Conservation (phyloP, 148 eudicot genomes). For the Chenopodium formosanum region DNA sequence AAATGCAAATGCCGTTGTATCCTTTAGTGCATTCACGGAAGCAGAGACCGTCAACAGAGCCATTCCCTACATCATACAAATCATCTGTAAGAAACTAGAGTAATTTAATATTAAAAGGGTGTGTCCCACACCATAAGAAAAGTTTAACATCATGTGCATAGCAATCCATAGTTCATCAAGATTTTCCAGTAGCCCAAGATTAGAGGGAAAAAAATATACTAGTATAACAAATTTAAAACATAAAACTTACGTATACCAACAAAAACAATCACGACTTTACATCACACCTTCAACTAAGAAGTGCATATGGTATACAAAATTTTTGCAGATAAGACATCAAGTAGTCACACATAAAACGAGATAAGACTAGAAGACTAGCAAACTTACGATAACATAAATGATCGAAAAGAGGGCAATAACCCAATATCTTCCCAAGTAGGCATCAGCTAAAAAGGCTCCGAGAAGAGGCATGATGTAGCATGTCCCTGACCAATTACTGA, state of each 20-base stretch:
- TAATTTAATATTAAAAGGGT: too few relatives aligned
- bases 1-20: slow-evolving; percentile 26
- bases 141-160: background rate
- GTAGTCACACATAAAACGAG: background rate
- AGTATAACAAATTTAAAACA: too few relatives aligned
- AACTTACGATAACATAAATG: slow-evolving; percentile 60
- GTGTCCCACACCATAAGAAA: background rate
- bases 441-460: slow-evolving; percentile 76
- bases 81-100: background rate
- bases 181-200: background rate
- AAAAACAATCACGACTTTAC: background rate
- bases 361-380: background rate
- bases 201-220: background rate
- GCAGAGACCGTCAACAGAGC: slow-evolving; percentile 48
- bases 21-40: slow-evolving; percentile 36
- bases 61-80: slow-evolving; percentile 41
- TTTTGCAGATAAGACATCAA: background rate
- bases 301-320: too few relatives aligned
- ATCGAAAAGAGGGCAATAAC: slow-evolving; percentile 64
- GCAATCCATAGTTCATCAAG: background rate
- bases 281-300: background rate
- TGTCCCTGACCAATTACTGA: slow-evolving; percentile 78
- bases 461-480: slow-evolving; percentile 66
- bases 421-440: slow-evolving; percentile 69
- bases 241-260: background rate